phyloP scores from a whole-genome alignment of 371 early-diverging fungal genomes.

The Rhizomucor miehei region DNA sequence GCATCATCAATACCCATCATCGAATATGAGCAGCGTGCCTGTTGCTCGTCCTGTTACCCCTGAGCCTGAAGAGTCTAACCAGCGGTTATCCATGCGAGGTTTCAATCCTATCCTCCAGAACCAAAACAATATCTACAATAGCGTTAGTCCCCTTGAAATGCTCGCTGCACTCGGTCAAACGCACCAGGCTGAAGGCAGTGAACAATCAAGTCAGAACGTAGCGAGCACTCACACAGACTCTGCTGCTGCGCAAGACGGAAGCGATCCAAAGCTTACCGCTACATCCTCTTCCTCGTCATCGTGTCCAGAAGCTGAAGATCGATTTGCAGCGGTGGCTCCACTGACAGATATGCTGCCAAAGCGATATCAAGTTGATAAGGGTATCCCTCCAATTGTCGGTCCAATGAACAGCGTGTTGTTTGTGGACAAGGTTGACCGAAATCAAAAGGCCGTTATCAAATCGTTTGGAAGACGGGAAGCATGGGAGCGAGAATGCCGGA shows the following conservation, averaged over 20 bases:
- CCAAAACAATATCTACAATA: conserved; percentile 21
- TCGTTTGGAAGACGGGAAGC: conserved; percentile 49
- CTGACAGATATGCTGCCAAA: conserved; percentile 27
- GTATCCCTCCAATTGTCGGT: conserved; percentile 29
- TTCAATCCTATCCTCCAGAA: conserved; percentile 9
- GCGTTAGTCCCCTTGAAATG: conserved; percentile 38
- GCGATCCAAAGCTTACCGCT: neutral
- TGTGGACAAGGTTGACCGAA: conserved; percentile 15
- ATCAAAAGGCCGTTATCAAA: conserved; percentile 25
- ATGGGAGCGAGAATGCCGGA: conserved; percentile 50
- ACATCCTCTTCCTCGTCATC: neutral
- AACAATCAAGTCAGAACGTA: conserved; percentile 9
- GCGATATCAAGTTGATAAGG: conserved; percentile 30
- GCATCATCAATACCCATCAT: conserved; percentile 42
- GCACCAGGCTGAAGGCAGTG: conserved; percentile 16
- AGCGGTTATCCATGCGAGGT: conserved; percentile 6
- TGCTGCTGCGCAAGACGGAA: neutral
- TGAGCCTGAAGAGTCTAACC: conserved; percentile 8
- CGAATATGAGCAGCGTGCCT: conserved; percentile 34
- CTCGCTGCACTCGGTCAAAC: conserved; percentile 36
- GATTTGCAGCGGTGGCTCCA: conserved; percentile 10
- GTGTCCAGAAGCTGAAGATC: neutral
- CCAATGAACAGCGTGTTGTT: conserved; percentile 41
- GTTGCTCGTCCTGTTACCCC: conserved; percentile 36
- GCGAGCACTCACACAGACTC: conserved; percentile 2